These are phyloP conservation scores for Kodamaea alishanica DNA, from an alignment of 1,139 yeast genomes.

Conservation along the genomic window DNA sequence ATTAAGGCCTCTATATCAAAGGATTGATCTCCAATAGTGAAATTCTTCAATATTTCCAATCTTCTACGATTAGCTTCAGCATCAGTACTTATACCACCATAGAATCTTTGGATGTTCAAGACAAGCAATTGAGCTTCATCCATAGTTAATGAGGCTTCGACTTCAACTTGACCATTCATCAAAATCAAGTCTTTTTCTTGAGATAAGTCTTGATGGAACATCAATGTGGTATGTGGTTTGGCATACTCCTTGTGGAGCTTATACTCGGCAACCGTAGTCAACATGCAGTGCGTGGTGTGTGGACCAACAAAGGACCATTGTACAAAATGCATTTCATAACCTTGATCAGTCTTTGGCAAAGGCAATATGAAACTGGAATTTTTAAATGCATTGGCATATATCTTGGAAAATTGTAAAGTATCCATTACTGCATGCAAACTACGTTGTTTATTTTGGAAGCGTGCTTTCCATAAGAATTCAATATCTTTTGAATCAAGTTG, in stretches of 20 bases:
- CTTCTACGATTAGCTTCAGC: conserved; percentile 44
- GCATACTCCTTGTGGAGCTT: conserved; percentile 90
- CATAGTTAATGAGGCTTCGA: conserved; percentile 58
- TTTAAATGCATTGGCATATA: conserved; percentile 64
- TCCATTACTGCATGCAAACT: conserved; percentile 65
- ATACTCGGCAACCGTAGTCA: conserved; percentile 90
- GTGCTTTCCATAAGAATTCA: conserved; percentile 84
- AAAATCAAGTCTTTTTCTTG: conserved; percentile 63
- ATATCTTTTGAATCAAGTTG: conserved; percentile 61
- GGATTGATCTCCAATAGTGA: conserved; percentile 62
- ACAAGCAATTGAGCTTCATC: conserved; percentile 78
- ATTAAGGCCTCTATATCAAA: conserved; percentile 69
- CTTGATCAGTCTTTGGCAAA: conserved; percentile 55
- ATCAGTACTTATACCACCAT: conserved; percentile 55
- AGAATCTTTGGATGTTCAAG: conserved; percentile 82
- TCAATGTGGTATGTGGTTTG: conserved; percentile 88
- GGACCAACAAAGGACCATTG: conserved; percentile 95
- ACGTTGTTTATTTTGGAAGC: conserved; percentile 63
- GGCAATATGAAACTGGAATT: conserved; percentile 78
- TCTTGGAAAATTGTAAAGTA: conserved; percentile 51
- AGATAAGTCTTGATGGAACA: conserved; percentile 78
- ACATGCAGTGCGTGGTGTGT: conserved; percentile 79
- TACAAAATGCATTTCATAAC: conserved; percentile 80
- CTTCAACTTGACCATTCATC: conserved; percentile 85
- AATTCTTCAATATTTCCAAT: conserved; percentile 55